Conservation (phyloP, 805 yeast genomes). For the Candida jianshihensis region DNA sequence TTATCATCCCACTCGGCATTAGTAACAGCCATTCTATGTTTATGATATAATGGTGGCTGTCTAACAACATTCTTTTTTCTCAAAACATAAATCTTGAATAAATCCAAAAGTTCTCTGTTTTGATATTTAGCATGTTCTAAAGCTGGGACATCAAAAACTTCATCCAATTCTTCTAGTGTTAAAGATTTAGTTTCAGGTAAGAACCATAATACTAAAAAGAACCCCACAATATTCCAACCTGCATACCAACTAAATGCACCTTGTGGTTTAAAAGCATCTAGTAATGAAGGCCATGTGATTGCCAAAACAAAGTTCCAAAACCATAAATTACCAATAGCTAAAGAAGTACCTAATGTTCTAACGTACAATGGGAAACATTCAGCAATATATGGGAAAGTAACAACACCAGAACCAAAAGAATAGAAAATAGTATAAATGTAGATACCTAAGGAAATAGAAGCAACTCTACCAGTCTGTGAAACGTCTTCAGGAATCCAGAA, state of each 20-base stretch:
- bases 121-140: slow-evolving; percentile 47
- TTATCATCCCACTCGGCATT: slow-evolving; percentile 58
- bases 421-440: slow-evolving; percentile 68
- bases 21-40: slow-evolving; percentile 54
- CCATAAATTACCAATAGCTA: slow-evolving; percentile 73
- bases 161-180: slow-evolving; percentile 67
- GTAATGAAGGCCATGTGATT: slow-evolving; percentile 73
- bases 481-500: slow-evolving; percentile 53
- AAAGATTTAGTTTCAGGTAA: slow-evolving; percentile 62
- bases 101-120: slow-evolving; percentile 31
- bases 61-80: slow-evolving; percentile 38
- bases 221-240: slow-evolving; percentile 71
- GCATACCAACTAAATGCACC: slow-evolving; percentile 91
- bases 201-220: slow-evolving; percentile 63
- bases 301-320: slow-evolving; percentile 65
- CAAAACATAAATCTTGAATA: slow-evolving; percentile 40
- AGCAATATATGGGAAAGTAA: slow-evolving; percentile 83
- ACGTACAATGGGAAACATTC: slow-evolving; percentile 76
- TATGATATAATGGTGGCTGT: slow-evolving; percentile 49
- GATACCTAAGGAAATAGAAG: slow-evolving; percentile 63
- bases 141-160: slow-evolving; percentile 57
- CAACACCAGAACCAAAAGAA: slow-evolving; percentile 85
- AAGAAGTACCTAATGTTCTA: slow-evolving; percentile 74
- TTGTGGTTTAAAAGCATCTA: slow-evolving; percentile 59
- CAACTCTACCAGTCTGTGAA: slow-evolving; percentile 47